Percentiles rank a stretch among this genome's conserved stretches.
Evolutionary conservation across 2,329 filamentous ascomycete genomes (phyloP).

Genomic region (Xylariales sp.): DNA sequence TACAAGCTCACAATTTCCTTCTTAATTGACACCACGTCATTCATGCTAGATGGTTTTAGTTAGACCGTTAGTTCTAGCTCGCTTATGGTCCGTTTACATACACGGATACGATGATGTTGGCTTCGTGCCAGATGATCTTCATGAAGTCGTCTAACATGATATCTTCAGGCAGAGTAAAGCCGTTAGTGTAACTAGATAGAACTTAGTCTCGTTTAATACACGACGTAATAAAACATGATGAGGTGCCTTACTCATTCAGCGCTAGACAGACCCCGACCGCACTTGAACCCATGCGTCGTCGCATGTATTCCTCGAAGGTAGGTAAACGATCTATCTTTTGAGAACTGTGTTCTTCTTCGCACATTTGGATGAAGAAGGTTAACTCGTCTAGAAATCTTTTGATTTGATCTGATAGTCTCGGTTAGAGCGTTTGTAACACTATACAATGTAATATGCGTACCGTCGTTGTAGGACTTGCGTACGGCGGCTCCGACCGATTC

Average conservation of each 20-base stretch:
- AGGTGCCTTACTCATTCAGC: slow-evolving; percentile 5
- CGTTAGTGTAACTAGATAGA: neutral
- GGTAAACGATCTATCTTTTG: neutral
- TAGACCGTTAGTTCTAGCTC: neutral
- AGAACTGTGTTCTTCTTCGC: slow-evolving; percentile 15
- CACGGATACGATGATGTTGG: slow-evolving; percentile 24
- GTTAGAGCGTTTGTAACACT: neutral
- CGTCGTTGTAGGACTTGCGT: neutral
- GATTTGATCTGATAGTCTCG: neutral
- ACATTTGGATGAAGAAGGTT: slow-evolving; percentile 14
- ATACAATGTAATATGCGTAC: neutral
- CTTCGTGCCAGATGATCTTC: slow-evolving; percentile 22
- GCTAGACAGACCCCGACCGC: slow-evolving; percentile 16
- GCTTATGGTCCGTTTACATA: neutral
- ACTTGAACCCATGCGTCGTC: slow-evolving; percentile 16
- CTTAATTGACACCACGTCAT: slow-evolving; percentile 27
- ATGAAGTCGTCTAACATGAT: neutral
- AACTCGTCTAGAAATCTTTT: slow-evolving; percentile 10
- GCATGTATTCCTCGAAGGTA: slow-evolving; percentile 15
- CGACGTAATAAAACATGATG: too few relatives aligned
- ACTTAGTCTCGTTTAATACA: neutral
- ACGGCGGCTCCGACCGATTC: neutral
- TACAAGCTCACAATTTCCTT: slow-evolving; percentile 27
- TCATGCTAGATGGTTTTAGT: slow-evolving; percentile 13
- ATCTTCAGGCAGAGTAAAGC: neutral